Conservation (phyloP, 2,329 filamentous ascomycete genomes). For the Ophiobolus disseminans region DNA sequence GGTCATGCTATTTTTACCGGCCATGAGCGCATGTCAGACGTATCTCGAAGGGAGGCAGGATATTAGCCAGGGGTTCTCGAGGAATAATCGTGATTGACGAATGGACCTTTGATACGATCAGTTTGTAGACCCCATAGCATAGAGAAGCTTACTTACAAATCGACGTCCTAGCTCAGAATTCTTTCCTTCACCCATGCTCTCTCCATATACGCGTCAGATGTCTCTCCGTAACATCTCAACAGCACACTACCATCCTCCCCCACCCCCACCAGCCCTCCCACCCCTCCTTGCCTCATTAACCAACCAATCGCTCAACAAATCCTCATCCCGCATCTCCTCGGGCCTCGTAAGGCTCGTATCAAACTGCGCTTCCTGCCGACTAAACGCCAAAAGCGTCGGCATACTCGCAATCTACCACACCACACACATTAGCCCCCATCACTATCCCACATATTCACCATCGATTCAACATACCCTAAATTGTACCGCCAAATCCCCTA, state of each 20-base stretch:
- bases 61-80: conserved; percentile 19
- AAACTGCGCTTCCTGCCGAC: conserved; percentile 57
- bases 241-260: conserved; percentile 48
- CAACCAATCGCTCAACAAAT: conserved; percentile 56
- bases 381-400: conserved; percentile 59
- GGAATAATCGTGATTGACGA: not conserved
- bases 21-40: conserved; percentile 33
- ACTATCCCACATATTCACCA: not conserved
- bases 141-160: too few species aligned
- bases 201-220: conserved; percentile 3
- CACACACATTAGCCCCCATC: not conserved
- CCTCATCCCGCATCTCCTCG: conserved; percentile 55
- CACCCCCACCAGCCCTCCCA: conserved; percentile 54
- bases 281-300: conserved; percentile 56
- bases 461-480: conserved; percentile 44
- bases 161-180: too few species aligned
- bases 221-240: conserved; percentile 15
- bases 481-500: conserved; percentile 51
- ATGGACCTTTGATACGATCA: too few species aligned
- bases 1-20: conserved; percentile 36
- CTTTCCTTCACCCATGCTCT: not conserved
- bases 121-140: too few species aligned
- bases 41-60: conserved; percentile 38
- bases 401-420: conserved; percentile 52
- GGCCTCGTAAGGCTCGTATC: conserved; percentile 54